Percentiles rank a stretch among this genome's conserved stretches.
Conservation (phyloP, 192 early-diverging fungal species). For the Thoreauomyces humboldtii region DNA sequence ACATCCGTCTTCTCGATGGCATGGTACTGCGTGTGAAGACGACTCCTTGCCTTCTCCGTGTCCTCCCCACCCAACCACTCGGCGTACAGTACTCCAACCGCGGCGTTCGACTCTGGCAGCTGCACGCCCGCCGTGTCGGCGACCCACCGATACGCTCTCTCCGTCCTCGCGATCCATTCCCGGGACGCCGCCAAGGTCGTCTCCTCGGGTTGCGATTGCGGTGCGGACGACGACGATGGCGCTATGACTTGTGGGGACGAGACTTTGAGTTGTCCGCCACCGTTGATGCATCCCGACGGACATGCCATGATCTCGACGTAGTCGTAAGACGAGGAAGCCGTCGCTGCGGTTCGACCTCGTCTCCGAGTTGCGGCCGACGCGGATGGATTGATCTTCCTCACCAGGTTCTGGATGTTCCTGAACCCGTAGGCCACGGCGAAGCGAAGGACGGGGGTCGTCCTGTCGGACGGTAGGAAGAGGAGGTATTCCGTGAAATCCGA, state of each 20-base stretch:
- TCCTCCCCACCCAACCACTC: slow-evolving; percentile 74
- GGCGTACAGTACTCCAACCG: slow-evolving; percentile 50
- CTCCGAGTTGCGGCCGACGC: not conserved
- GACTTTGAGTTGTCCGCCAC: slow-evolving; percentile 89
- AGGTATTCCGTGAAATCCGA: slow-evolving; percentile 72
- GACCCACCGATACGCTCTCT: slow-evolving; percentile 62
- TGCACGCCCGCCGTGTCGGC: slow-evolving; percentile 30
- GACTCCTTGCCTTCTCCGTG: slow-evolving; percentile 53
- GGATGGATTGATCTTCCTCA: slow-evolving; percentile 83
- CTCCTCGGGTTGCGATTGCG: not conserved
- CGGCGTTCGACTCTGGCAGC: slow-evolving; percentile 67
- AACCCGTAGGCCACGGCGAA: slow-evolving; percentile 95
- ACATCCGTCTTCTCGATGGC: slow-evolving; percentile 70
- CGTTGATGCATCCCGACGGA: slow-evolving; percentile 95
- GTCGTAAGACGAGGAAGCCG: slow-evolving; percentile 55
- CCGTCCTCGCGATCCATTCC: slow-evolving; percentile 71
- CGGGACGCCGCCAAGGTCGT: slow-evolving; percentile 42
- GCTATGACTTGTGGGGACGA: not conserved
- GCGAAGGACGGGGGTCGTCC: slow-evolving; percentile 56
- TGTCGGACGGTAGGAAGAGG: slow-evolving; percentile 36
- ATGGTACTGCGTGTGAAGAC: slow-evolving; percentile 85
- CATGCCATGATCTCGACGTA: slow-evolving; percentile 98
- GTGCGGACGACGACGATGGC: not conserved
- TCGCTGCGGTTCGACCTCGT: not conserved
- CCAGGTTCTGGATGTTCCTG: slow-evolving; percentile 95